Percentiles rank a stretch among this genome's conserved stretches.
Conservation (phyloP, 2,329 filamentous ascomycete genomes). For the Xylaria sp. region DNA sequence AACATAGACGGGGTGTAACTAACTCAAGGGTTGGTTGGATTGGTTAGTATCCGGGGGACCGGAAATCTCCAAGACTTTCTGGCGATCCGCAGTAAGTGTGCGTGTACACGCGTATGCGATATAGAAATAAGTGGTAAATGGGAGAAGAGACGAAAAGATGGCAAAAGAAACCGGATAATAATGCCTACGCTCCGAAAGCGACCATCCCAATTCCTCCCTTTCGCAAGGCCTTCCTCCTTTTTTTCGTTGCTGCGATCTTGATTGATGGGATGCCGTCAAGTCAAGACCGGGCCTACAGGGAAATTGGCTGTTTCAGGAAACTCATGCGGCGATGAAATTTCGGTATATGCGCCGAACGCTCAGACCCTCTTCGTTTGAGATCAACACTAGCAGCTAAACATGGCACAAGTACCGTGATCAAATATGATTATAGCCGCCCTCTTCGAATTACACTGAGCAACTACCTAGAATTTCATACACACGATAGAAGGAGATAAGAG, state of each 20-base stretch:
- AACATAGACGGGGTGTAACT: background rate
- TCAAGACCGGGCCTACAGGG: background rate
- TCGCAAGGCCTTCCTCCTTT: background rate
- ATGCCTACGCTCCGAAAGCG: background rate
- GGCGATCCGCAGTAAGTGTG: too few relatives aligned
- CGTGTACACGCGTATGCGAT: too few relatives aligned
- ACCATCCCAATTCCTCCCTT: background rate
- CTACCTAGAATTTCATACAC: background rate
- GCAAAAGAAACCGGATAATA: slow-evolving; percentile 4
- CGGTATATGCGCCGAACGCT: background rate
- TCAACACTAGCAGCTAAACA: too few relatives aligned
- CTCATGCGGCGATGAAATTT: slow-evolving; percentile 10
- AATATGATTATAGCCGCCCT: too few relatives aligned
- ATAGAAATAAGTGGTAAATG: background rate
- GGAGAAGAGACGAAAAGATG: background rate
- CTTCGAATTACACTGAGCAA: too few relatives aligned
- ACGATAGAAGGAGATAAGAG: background rate
- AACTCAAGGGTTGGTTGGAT: background rate
- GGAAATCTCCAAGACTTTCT: slow-evolving; percentile 10
- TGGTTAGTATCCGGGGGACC: slow-evolving; percentile 6
- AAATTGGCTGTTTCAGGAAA: slow-evolving; percentile 15
- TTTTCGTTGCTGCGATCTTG: background rate
- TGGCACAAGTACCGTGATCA: too few relatives aligned
- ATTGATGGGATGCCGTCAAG: background rate
- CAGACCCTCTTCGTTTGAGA: background rate